Percentiles rank a stretch among this genome's conserved stretches.
Evolutionary conservation across 441 rosid genomes (phyloP).

Genomic region (Eutrema salsugineum): DNA sequence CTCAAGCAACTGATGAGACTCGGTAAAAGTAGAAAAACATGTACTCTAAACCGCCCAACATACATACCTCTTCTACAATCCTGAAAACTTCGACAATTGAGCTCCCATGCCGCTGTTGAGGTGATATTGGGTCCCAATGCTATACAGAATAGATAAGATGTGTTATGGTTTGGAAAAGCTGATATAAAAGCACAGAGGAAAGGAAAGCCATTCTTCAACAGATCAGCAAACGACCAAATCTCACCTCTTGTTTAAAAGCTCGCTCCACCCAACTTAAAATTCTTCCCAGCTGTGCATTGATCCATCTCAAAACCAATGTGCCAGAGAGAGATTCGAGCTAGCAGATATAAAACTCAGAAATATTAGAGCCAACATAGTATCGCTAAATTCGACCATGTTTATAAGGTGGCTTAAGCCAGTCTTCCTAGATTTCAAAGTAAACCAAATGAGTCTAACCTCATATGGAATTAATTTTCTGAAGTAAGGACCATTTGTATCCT

Average conservation of each 20-base stretch:
- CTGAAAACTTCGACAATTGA: conserved; percentile 96
- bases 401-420: conserved; percentile 10
- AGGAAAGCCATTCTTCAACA: neutral
- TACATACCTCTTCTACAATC: conserved; percentile 89
- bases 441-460: conserved; percentile 52
- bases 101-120: conserved; percentile 94
- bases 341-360: conserved; percentile 4
- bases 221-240: neutral
- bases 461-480: conserved; percentile 70
- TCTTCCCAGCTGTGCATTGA: conserved; percentile 92
- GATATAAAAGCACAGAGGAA: neutral
- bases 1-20: conserved; percentile 2
- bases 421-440: conserved; percentile 7
- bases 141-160: conserved; percentile 36
- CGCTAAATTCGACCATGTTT: neutral
- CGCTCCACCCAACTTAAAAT: conserved; percentile 96
- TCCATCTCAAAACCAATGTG: conserved; percentile 94
- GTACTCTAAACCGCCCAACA: neutral
- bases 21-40: neutral
- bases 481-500: conserved; percentile 61
- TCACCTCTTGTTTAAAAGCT: conserved; percentile 94
- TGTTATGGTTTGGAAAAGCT: conserved; percentile 3
- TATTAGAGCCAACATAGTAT: conserved; percentile 6
- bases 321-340: conserved; percentile 96
- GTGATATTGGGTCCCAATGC: conserved; percentile 96